A percentile compares a stretch with the other conserved stretches of the same genome.
These are phyloP conservation scores for Trichomonas tenax DNA, from an alignment of 208 protist species.

Conservation along the genomic window DNA sequence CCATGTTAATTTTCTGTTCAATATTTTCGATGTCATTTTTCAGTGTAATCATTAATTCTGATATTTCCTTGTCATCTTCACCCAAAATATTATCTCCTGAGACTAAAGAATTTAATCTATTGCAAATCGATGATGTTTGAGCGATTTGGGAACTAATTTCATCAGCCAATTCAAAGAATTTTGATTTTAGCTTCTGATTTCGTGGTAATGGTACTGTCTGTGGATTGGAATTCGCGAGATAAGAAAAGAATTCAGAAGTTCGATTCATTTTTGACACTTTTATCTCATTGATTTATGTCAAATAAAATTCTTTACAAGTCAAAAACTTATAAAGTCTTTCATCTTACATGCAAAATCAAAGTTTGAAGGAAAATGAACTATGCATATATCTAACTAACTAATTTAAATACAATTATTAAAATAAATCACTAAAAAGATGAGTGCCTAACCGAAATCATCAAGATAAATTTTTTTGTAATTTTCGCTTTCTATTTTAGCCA, in stretches of 20 bases:
- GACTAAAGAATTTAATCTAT: neutral
- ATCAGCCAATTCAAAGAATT: neutral
- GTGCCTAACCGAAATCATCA: no score
- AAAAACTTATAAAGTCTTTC: no score
- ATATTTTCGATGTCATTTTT: neutral
- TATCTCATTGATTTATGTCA: neutral
- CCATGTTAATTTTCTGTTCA: neutral
- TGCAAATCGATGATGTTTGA: neutral
- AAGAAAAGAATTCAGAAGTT: neutral
- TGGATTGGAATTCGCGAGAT: neutral
- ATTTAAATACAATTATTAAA: no score
- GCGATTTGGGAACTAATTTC: neutral
- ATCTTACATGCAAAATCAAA: no score
- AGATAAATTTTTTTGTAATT: no score
- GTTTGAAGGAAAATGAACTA: no score
- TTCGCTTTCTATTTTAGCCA: no score
- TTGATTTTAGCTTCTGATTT: neutral
- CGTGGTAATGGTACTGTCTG: neutral
- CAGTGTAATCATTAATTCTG: neutral
- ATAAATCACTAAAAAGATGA: no score
- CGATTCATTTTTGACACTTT: neutral
- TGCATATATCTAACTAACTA: no score
- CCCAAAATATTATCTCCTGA: neutral
- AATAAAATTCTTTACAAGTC: neutral
- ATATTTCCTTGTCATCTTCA: neutral